These are phyloP conservation scores for rapeseed (Brassica napus) DNA, from an alignment of 345 rosid species.

Conservation along the genomic window DNA sequence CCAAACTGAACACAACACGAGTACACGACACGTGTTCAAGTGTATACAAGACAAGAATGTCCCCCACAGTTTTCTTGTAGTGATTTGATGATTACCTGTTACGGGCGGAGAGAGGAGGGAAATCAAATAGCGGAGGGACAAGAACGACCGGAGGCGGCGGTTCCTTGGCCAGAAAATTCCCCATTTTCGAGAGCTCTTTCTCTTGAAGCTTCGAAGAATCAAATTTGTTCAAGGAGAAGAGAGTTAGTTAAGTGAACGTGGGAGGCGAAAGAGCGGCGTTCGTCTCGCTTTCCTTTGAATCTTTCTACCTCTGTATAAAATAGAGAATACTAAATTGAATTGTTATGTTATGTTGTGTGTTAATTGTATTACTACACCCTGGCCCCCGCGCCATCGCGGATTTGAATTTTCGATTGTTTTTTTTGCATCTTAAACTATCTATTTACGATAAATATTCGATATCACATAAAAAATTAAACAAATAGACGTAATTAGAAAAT, in stretches of 20 bases:
- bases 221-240: background rate
- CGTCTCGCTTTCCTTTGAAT: background rate
- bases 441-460: no score
- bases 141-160: slow-evolving; percentile 86
- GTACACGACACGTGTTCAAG: no score
- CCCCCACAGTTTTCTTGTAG: no score
- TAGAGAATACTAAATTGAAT: no score
- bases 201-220: background rate
- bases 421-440: no score
- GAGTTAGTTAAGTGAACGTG: background rate
- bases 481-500: no score
- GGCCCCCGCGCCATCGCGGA: no score
- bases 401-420: no score
- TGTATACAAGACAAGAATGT: no score
- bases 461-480: no score
- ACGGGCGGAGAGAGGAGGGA: slow-evolving; percentile 90
- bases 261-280: background rate
- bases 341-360: no score
- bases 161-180: slow-evolving; percentile 56
- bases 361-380: no score
- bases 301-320: background rate
- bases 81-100: slow-evolving; percentile 48
- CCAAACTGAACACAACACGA: background rate
- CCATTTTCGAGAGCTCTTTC: slow-evolving; percentile 43
- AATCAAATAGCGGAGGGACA: slow-evolving; percentile 91